These are phyloP conservation scores for Antrodiella citrinella DNA, from an alignment of 768 basidiomycete species.

Conservation along the genomic window DNA sequence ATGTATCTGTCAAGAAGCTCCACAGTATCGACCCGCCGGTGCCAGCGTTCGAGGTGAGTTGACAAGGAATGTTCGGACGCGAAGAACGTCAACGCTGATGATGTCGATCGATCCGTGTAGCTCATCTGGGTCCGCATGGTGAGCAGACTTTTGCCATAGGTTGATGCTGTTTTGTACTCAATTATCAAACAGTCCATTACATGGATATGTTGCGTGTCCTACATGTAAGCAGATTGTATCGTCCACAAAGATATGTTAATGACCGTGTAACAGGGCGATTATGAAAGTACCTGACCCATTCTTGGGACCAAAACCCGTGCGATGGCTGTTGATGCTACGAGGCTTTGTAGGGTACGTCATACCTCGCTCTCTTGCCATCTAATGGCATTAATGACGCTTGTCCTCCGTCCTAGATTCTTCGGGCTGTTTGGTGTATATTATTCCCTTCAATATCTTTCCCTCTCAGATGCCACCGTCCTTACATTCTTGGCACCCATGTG, in stretches of 20 bases:
- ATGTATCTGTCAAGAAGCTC: constrained; percentile 55
- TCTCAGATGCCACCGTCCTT: constrained; percentile 73
- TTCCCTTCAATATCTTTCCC: constrained; percentile 63
- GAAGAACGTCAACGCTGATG: too few species aligned
- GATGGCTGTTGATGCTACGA: constrained; percentile 45
- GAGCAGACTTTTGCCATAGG: constrained; percentile 6
- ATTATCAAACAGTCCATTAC: constrained; percentile 36
- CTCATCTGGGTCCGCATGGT: constrained; percentile 57
- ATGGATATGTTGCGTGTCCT: constrained; percentile 39
- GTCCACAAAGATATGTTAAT: background rate
- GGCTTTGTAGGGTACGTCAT: constrained; percentile 53
- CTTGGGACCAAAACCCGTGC: constrained; percentile 62
- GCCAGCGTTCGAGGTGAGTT: constrained; percentile 43
- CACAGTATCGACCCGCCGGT: constrained; percentile 51
- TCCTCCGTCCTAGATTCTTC: constrained; percentile 45
- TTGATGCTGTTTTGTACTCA: background rate
- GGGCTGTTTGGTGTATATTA: constrained; percentile 65
- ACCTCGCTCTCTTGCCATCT: background rate
- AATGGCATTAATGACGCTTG: too few species aligned
- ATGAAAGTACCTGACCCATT: constrained; percentile 47
- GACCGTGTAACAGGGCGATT: constrained; percentile 22
- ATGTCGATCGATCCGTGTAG: constrained; percentile 19
- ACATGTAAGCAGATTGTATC: constrained; percentile 30
- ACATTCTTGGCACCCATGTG: constrained; percentile 66
- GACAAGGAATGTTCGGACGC: background rate